Percentiles rank a stretch among this genome's conserved stretches.
phyloP scores from a whole-genome alignment of 345 rosid species.

The Acer campestre region DNA sequence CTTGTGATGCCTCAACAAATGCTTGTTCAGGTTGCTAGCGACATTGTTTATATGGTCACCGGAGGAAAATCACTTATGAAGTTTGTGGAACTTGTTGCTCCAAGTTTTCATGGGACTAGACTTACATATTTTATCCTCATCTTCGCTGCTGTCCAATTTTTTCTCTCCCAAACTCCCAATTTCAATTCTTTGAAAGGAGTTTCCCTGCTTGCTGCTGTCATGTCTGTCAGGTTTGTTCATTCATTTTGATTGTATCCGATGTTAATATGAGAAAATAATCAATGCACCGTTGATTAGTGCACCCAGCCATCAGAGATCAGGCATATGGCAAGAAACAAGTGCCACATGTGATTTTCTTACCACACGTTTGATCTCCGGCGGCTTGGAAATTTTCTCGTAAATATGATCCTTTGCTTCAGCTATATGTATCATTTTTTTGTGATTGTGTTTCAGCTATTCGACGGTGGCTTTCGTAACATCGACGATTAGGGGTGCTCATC shows the following conservation, averaged over 20 bases:
- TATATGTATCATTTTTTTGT: neutral
- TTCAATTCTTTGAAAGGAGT: constrained; percentile 28
- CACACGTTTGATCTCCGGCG: too few species aligned
- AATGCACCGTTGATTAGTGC: too few species aligned
- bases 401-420: too few species aligned
- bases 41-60: constrained; percentile 36
- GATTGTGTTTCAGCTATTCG: constrained; percentile 16
- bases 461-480: constrained; percentile 24
- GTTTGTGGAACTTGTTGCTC: constrained; percentile 7
- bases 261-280: too few species aligned
- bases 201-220: constrained; percentile 34
- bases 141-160: constrained; percentile 21
- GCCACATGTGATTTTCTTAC: too few species aligned
- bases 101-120: neutral
- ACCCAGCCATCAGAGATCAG: too few species aligned
- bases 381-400: too few species aligned
- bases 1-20: constrained; percentile 37
- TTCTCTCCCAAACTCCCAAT: constrained; percentile 35
- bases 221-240: constrained; percentile 24
- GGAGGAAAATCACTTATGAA: constrained; percentile 30
- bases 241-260: too few species aligned
- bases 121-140: constrained; percentile 29
- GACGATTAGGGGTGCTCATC: neutral
- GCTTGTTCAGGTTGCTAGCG: constrained; percentile 21
- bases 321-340: too few species aligned